Evolutionary conservation across 805 yeast species (phyloP), one percentile per base, ranked within the genome.

Genomic region (Wickerhamiella sergipiensis): DNA sequence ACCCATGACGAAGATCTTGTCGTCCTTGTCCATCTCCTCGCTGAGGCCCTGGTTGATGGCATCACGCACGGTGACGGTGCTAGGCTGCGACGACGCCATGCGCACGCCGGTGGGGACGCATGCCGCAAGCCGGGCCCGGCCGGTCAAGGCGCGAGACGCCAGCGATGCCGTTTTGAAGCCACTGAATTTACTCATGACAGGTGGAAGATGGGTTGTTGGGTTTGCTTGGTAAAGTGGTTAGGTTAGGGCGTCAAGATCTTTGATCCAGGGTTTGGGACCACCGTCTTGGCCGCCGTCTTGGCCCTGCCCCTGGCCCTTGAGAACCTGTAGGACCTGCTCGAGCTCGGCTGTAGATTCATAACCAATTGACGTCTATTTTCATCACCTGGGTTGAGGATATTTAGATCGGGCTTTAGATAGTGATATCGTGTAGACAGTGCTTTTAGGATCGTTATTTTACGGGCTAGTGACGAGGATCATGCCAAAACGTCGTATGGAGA

Each of bases 11-110:
- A 87, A 92, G 45, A 92, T 97, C 60, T 79, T 83, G 59, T 87
- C 92, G 67, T 92, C 97, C 60, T 90, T 79, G 74, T 90, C 97
- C 75, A 92, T 77, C 73, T 92, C 99, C 74, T 92, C 99, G 52
- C 95, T 95, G 70, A 92, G 76, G 29, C 96, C 98, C 57, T 81
- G 73, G 75, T 92, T 92, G 61, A 92, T 73, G 46, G 98, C 99
- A 62, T 92, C 99, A 76, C 99, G 84, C 52, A 92, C 97, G 15
- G 97, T 86, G 77, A 90, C 78, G 17, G 46, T 38, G 24, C 48
- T 18, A 19, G 29, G 39, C 23, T 45, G 38, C 36, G 47, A 26
- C n/a, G 47, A 45, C 6, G 38, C 24, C 22, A 17, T n/a, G 39
- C 47, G 47, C 4, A 29, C 24, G 6, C 22, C 17, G 23, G 18